Evolutionary conservation across 139 green algal genomes (phyloP), one percentile per base, ranked within the genome.

Genomic region (Mesotaenium endlicherianum): DNA sequence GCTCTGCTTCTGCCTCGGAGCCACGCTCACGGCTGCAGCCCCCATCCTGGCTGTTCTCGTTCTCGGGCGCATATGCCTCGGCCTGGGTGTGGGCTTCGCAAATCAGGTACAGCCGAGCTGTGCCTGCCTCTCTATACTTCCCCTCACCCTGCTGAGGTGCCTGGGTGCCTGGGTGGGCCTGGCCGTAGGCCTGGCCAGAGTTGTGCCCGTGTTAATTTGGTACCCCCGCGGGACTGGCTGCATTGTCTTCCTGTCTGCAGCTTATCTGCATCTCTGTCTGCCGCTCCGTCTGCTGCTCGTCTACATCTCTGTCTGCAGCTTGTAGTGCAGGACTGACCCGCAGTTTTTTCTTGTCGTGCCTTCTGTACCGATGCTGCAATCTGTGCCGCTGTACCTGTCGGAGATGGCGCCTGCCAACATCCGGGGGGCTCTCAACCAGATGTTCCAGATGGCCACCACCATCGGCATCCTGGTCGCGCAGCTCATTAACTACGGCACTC

Each of bases 71-170:
- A 69, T 94, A 4, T 77, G 92, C 34, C 84, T 96, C 20, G 93
- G 93, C 30, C 59, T 96, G 6, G 93, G 91, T 2, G 89, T 96
- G 20, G 93, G 92, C 16, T 89, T 94, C 74, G 90, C 91, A 42
- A 93, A 88, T 60, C 76, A 80, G 72, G 69, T 55, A 59, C 64
- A 58, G n/a, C n/a, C n/a, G n/a, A n/a, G n/a, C n/a, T n/a, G n/a
- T n/a, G n/a, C n/a, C n/a, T n/a, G n/a, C n/a, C n/a, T n/a, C n/a
- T n/a, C n/a, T n/a, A n/a, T n/a, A n/a, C n/a, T n/a, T n/a, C n/a
- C n/a, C n/a, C n/a, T n/a, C n/a, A n/a, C n/a, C n/a, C n/a, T n/a
- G n/a, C n/a, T 0, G 3, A 30, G n/a, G 14, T 16, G 34, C 26
- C 47, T 57, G 47, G 47, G 14, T 57, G n/a, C n/a, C n/a, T n/a